Percentiles rank a stretch among this genome's conserved stretches.
Conservation (phyloP, 352 stramenopile species). For the Phytophthora pistaciae region DNA sequence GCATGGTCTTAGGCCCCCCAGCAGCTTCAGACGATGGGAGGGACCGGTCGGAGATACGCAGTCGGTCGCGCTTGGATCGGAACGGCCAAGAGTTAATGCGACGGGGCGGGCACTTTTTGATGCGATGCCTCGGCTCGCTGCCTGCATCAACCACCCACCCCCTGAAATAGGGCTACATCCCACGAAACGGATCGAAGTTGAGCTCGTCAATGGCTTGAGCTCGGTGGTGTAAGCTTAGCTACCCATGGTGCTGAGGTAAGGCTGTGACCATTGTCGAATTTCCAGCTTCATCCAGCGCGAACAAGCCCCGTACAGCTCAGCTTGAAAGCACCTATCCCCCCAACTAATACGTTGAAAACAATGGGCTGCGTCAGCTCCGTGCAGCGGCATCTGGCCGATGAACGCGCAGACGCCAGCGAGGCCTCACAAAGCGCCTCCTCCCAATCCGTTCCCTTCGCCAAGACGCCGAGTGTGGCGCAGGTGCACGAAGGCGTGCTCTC, state of each 20-base stretch:
- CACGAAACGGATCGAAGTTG: conserved; percentile 28
- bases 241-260: not conserved
- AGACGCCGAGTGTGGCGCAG: conserved; percentile 48
- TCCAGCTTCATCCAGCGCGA: conserved; percentile 13
- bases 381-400: conserved; percentile 26
- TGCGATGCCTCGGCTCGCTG: conserved; percentile 29
- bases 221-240: not conserved
- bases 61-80: conserved; percentile 1
- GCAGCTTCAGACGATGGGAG: not conserved
- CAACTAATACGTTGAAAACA: not conserved
- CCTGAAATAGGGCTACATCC: conserved; percentile 23
- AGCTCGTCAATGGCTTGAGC: conserved; percentile 16
- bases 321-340: not conserved
- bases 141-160: conserved; percentile 12
- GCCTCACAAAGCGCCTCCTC: conserved; percentile 12
- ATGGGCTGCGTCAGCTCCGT: conserved; percentile 52
- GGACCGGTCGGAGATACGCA: conserved; percentile 1
- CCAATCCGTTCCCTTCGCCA: conserved; percentile 25
- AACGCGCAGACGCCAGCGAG: conserved; percentile 18
- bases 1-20: conserved; percentile 42
- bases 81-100: conserved; percentile 13
- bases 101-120: conserved; percentile 8
- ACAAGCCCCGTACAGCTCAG: not conserved
- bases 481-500: conserved; percentile 55
- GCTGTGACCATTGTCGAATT: conserved; percentile 27